These are phyloP conservation scores for Calonectria pseudoturangicola DNA, from an alignment of 2,329 filamentous ascomycete species.

Conservation along the genomic window DNA sequence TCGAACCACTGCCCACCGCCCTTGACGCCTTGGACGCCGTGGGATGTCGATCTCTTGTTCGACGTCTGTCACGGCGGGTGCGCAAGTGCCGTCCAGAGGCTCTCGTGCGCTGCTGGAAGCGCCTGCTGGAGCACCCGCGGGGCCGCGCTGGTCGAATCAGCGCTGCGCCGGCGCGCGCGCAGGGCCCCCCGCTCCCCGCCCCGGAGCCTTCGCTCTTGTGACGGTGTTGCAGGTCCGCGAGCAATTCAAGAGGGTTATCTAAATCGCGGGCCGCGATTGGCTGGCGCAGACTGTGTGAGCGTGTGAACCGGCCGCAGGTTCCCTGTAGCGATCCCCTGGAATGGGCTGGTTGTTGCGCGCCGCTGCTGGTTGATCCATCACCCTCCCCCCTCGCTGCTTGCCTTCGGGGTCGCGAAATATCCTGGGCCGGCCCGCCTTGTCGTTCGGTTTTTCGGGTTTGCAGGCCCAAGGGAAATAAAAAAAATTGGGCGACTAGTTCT, in stretches of 20 bases:
- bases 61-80: conserved; percentile 12
- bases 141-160: conserved; percentile 26
- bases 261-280: conserved; percentile 15
- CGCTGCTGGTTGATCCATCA: background rate
- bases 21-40: conserved; percentile 30
- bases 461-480: background rate
- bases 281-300: background rate
- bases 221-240: conserved; percentile 29
- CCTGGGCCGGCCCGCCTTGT: conserved; percentile 19
- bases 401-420: conserved; percentile 2
- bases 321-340: conserved; percentile 17
- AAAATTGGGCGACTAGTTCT: background rate
- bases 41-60: conserved; percentile 24
- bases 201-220: conserved; percentile 12
- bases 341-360: background rate
- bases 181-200: background rate
- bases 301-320: conserved; percentile 7
- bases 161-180: conserved; percentile 11
- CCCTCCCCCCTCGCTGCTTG: background rate
- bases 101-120: conserved; percentile 18
- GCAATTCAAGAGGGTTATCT: background rate
- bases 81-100: conserved; percentile 1
- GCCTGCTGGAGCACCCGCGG: conserved; percentile 16
- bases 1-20: conserved; percentile 45
- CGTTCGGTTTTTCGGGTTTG: conserved; percentile 6